These are phyloP conservation scores for Hanseniaspora pseudoguilliermondii DNA, from an alignment of 805 yeast genomes.

Conservation along the genomic window DNA sequence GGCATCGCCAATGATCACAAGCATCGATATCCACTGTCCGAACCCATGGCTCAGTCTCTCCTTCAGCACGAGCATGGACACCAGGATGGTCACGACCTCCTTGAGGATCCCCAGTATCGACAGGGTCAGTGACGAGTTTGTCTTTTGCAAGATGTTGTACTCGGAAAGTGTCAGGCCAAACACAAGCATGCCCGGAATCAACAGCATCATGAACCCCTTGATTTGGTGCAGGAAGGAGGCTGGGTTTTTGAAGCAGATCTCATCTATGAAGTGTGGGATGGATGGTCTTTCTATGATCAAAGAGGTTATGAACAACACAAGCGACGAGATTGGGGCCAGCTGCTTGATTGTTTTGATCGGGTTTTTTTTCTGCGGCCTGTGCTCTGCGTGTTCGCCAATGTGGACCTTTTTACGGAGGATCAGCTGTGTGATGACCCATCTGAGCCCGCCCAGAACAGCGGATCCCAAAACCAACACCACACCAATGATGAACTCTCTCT, in stretches of 20 bases:
- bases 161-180: conserved; percentile 84
- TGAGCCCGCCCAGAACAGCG: conserved; percentile 69
- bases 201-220: conserved; percentile 43
- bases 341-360: conserved; percentile 77
- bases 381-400: conserved; percentile 21
- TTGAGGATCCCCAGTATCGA: conserved; percentile 88
- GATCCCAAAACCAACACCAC: conserved; percentile 63
- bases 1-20: conserved; percentile 65
- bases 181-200: conserved; percentile 77
- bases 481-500: conserved; percentile 37
- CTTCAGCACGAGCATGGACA: conserved; percentile 56
- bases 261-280: conserved; percentile 20
- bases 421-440: conserved; percentile 92
- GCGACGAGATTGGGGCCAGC: conserved; percentile 73
- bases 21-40: conserved; percentile 56
- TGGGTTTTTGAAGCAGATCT: conserved; percentile 7
- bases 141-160: conserved; percentile 65
- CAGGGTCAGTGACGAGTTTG: conserved; percentile 65
- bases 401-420: conserved; percentile 43
- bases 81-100: conserved; percentile 69
- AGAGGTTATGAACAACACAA: conserved; percentile 50
- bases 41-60: conserved; percentile 38
- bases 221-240: conserved; percentile 27
- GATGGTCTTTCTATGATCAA: conserved; percentile 51
- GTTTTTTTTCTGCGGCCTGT: conserved; percentile 31